These are phyloP conservation scores for Tetrapisispora nanseiensis DNA, from an alignment of 805 yeast genomes.

Conservation along the genomic window DNA sequence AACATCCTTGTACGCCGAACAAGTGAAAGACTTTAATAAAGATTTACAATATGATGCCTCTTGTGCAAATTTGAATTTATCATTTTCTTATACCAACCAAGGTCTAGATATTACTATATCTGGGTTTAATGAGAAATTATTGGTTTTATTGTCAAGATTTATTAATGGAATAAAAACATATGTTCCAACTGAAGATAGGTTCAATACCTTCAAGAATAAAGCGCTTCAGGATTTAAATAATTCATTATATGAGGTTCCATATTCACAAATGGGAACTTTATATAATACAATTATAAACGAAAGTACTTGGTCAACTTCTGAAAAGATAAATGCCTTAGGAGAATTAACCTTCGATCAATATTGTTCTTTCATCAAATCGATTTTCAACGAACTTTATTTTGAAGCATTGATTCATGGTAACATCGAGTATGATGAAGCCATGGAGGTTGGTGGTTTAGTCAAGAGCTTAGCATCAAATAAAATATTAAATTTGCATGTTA, in stretches of 20 bases:
- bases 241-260: slow-evolving; percentile 65
- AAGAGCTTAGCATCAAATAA: slow-evolving; percentile 37
- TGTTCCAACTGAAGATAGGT: slow-evolving; percentile 46
- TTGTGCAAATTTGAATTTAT: slow-evolving; percentile 62
- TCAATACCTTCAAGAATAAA: slow-evolving; percentile 57
- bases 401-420: slow-evolving; percentile 80
- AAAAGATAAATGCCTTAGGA: slow-evolving; percentile 43
- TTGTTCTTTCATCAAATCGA: slow-evolving; percentile 38
- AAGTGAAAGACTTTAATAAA: slow-evolving; percentile 60
- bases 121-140: slow-evolving; percentile 81
- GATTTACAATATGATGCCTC: slow-evolving; percentile 77
- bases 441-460: slow-evolving; percentile 37
- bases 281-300: slow-evolving; percentile 62
- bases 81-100: slow-evolving; percentile 50
- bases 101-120: slow-evolving; percentile 59
- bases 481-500: slow-evolving; percentile 25
- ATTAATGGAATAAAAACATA: slow-evolving; percentile 44
- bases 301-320: slow-evolving; percentile 53
- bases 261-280: slow-evolving; percentile 59
- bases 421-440: slow-evolving; percentile 43
- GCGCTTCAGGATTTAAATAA: slow-evolving; percentile 54
- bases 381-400: slow-evolving; percentile 50
- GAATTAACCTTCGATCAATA: slow-evolving; percentile 42
- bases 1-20: slow-evolving; percentile 54
- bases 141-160: slow-evolving; percentile 50